Evolutionary conservation across 2,329 filamentous ascomycete genomes (phyloP), one percentile per base, ranked within the genome.

Genomic region (Cladorrhinum sp.): DNA sequence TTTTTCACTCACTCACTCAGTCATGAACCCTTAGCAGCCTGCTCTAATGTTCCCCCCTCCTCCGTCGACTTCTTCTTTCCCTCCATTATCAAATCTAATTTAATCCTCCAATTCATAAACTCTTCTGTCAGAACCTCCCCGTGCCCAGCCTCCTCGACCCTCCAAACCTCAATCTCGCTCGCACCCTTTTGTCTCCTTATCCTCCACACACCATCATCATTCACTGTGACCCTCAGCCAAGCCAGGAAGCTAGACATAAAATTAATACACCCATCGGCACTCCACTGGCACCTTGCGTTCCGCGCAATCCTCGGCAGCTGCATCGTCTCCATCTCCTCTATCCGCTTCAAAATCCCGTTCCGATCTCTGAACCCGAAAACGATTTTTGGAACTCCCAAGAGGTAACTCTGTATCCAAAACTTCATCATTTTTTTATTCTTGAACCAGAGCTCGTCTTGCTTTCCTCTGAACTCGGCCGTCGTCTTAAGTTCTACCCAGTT

Each of bases 401-500:
- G 81, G 71, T 96, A 99, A 0, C 91, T 96, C 74, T 98, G 95
- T 13, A 93, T 91, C 95, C 95, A 99, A 76, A 93, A 96, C 70
- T 96, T 96, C 75, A 96, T 84, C 58, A 98, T 82, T 73, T 98
- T 98, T 73, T 98, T 98, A 53, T 90, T 85, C 75, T 97, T 91
- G 72, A 93, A 96, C 64, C 86, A 89, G 20, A 88, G 75, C 70
- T 86, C 81, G 69, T 95, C 90, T 51, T 85, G 82, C 1, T 87
- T 81, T 62, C 83, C 83, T 55, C 80, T 80, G 54, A 93, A 87
- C 65, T 89, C 86, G 45, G 85, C 87, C n/a, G 86, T 85, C 0
- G 95, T 99, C 73, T 99, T 99, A 60, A 99, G 83, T 75, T 99
- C 95, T 29, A 98, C 88, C 90, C 93, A 99, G 69, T 93, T 91